These are phyloP conservation scores for Coprinopsis strossmayeri DNA, from an alignment of 768 basidiomycete species.

Conservation along the genomic window DNA sequence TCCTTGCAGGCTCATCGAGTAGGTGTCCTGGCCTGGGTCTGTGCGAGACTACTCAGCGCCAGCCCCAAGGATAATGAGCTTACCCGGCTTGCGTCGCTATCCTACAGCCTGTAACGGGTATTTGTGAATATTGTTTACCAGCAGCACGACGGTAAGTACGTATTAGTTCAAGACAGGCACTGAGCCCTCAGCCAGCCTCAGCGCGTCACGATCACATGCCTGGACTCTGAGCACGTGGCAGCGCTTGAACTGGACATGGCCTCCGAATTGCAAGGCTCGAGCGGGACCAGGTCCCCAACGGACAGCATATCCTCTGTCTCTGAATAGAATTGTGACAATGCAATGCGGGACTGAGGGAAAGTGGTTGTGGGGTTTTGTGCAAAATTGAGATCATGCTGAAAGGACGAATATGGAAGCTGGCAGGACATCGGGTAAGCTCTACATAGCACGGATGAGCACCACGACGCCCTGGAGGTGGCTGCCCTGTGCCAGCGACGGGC, in stretches of 20 bases:
- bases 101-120: no score
- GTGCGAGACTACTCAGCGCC: no score
- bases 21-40: no score
- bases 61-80: no score
- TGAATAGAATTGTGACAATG: no score
- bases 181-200: background rate
- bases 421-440: slow-evolving; percentile 10
- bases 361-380: no score
- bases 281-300: background rate
- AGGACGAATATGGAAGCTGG: slow-evolving; percentile 7
- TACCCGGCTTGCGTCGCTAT: no score
- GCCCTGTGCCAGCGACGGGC: background rate
- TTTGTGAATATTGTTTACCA: no score
- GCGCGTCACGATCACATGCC: background rate
- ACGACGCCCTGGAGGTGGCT: background rate
- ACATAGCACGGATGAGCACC: slow-evolving; percentile 1
- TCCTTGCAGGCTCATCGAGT: no score
- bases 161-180: background rate
- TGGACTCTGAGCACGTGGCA: background rate
- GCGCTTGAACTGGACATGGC: background rate
- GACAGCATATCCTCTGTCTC: background rate
- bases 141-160: no score
- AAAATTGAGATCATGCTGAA: slow-evolving; percentile 4
- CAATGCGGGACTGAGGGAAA: no score
- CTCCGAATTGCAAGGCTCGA: background rate